Base-by-base conservation (phyloP, 2,329 filamentous ascomycete species). In the Colletotrichum zoysiae region DNA sequence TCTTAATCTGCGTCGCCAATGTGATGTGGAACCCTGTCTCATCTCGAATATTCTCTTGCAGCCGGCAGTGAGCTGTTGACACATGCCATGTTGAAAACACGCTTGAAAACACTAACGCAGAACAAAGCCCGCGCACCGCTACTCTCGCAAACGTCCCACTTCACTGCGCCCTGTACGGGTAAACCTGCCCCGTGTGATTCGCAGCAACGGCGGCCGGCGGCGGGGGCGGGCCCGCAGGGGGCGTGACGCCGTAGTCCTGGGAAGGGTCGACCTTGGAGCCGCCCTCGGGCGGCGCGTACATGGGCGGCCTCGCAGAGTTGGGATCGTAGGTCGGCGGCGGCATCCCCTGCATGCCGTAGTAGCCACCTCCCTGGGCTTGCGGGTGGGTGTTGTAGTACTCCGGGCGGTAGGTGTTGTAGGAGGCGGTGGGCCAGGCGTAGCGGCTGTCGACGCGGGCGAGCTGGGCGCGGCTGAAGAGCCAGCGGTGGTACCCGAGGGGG, bases 401-500 rank as follows among this genome's bases (percentile, higher is more conserved):
- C 51, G 82, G 79, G 65, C 79, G 78, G 76, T 87, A 86, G 67
- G 77, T 80, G 70, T 74, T 81, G 76, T 83, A 86, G 67, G 77
- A 78, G 35, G 80, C 78, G 23, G 82, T 79, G 55, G 72, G 72
- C 61, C 23, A 83, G 68, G 83, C 84, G 78, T 87, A 89, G 66
- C 79, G 80, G 20, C 86, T 86, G 75, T 88, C 86, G 77, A 85
- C 82, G 48, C 80, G 82, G 55, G 84, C 83, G 70, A 84, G 83
- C 65, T 84, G 80, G 62, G 80, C 77, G 74, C 84, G 83, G 73
- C 84, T 83, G 73, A 89, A 84, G 63, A 90, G 83, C 81, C 85
- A 89, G 87, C 91, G 84, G 81, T 96, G 93, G 78, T 95, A 95
- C 73, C 81, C 82, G 46, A 95, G 81, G 20, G 93, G 91, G 23